Evolutionary conservation across 306 rosid species (phyloP).

Genomic region (Benincasa hispida): DNA sequence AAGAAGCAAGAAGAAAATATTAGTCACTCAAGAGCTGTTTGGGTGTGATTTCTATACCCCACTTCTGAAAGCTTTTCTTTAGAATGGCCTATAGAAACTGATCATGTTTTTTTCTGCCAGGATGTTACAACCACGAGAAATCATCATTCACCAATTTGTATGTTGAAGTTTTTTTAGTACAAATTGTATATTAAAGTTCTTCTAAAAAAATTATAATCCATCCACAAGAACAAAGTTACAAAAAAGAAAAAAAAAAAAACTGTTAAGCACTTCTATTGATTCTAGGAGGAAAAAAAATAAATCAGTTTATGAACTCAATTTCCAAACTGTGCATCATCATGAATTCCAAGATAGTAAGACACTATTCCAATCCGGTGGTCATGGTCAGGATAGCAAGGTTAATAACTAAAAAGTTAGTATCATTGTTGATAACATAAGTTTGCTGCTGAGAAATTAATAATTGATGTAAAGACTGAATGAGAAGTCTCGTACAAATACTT

Average conservation of each 20-base stretch:
- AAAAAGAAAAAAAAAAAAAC: not conserved
- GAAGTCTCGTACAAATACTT: not conserved
- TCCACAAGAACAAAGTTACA: not conserved
- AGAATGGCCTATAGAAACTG: not conserved
- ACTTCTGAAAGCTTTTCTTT: not conserved
- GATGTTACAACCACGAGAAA: not conserved
- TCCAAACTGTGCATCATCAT: not conserved
- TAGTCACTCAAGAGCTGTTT: not conserved
- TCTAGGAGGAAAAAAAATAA: not conserved
- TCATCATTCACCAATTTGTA: not conserved
- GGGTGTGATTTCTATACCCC: not conserved
- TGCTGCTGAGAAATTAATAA: not conserved
- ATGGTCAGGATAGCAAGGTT: not conserved
- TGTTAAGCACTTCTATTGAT: not conserved
- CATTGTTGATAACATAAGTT: not conserved
- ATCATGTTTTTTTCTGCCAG: not conserved
- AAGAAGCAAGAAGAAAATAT: conserved; percentile 11
- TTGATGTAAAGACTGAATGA: not conserved
- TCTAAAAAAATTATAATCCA: not conserved
- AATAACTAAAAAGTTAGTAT: not conserved
- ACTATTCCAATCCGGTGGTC: not conserved
- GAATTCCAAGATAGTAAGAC: not conserved
- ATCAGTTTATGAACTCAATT: not conserved
- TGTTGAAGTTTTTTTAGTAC: not conserved
- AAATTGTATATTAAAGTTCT: too few relatives aligned